Evolutionary conservation across 352 stramenopile genomes (phyloP).

Genomic region (Phytophthora capsici): DNA sequence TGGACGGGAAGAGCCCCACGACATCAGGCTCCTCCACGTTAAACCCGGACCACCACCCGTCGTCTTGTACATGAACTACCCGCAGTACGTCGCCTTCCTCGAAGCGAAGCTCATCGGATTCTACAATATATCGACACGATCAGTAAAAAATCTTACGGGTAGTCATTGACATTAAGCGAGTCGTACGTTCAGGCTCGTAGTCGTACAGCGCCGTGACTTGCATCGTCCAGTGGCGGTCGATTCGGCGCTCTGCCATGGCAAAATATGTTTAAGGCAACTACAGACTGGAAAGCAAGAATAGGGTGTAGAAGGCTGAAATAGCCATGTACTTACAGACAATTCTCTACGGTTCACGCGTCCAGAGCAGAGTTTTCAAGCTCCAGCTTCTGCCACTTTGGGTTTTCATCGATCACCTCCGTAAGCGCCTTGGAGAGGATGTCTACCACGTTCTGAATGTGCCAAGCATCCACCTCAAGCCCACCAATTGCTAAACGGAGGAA

Average conservation of each 20-base stretch:
- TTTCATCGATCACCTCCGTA: slow-evolving; percentile 35
- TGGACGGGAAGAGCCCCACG: slow-evolving; percentile 66
- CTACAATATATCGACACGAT: slow-evolving; percentile 25
- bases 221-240: slow-evolving; percentile 45
- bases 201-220: slow-evolving; percentile 64
- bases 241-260: slow-evolving; percentile 12
- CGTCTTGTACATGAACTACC: slow-evolving; percentile 59
- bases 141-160: background rate
- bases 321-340: background rate
- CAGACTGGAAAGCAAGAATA: slow-evolving; percentile 18
- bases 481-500: slow-evolving; percentile 64
- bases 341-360: slow-evolving; percentile 5
- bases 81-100: slow-evolving; percentile 49
- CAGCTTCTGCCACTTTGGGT: slow-evolving; percentile 45
- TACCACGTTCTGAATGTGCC: slow-evolving; percentile 56
- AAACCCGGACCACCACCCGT: slow-evolving; percentile 72
- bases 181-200: slow-evolving; percentile 69
- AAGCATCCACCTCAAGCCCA: slow-evolving; percentile 52
- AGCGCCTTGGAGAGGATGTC: slow-evolving; percentile 40
- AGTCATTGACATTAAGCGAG: background rate
- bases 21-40: slow-evolving; percentile 30
- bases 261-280: slow-evolving; percentile 3
- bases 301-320: slow-evolving; percentile 24
- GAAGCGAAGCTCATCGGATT: slow-evolving; percentile 64
- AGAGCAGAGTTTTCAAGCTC: slow-evolving; percentile 17